Evolutionary conservation across 2,329 filamentous ascomycete species (phyloP).

Genomic region (Fusarium xyrophilum): DNA sequence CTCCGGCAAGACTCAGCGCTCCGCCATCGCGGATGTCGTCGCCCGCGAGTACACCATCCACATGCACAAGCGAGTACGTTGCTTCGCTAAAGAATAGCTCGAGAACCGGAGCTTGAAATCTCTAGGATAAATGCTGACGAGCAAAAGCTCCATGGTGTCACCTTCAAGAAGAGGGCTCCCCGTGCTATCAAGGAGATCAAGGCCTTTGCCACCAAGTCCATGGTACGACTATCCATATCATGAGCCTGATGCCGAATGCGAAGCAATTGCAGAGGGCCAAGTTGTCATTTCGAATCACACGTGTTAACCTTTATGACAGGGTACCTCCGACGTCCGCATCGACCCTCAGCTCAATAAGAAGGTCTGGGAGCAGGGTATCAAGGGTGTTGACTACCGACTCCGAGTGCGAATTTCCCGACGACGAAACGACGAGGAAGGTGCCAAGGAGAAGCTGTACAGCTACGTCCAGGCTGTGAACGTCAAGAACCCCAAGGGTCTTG

Average conservation of each 20-base stretch:
- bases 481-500: conserved; percentile 98
- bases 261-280: conserved; percentile 19
- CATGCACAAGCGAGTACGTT: conserved; percentile 86
- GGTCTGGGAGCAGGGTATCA: conserved; percentile 99
- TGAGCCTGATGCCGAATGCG: conserved; percentile 13
- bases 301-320: conserved; percentile 60
- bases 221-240: conserved; percentile 71
- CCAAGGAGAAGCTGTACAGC: conserved; percentile 99
- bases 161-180: conserved; percentile 99
- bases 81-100: conserved; percentile 14
- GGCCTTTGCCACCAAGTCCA: conserved; percentile 88
- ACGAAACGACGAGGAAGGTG: conserved; percentile 99
- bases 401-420: conserved; percentile 98
- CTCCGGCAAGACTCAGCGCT: conserved; percentile 65
- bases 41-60: conserved; percentile 99
- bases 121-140: conserved; percentile 27
- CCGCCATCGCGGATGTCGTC: conserved; percentile 98
- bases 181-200: conserved; percentile 99
- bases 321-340: conserved; percentile 94
- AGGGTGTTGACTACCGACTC: conserved; percentile 97
- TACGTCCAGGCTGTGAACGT: conserved; percentile 99
- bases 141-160: conserved; percentile 86
- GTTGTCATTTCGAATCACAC: neutral
- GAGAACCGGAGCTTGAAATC: conserved; percentile 11
- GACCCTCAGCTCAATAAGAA: conserved; percentile 99